Evolutionary conservation across 805 yeast species (phyloP), one percentile per base, ranked within the genome.

Genomic region (Kluyveromyces siamensis): DNA sequence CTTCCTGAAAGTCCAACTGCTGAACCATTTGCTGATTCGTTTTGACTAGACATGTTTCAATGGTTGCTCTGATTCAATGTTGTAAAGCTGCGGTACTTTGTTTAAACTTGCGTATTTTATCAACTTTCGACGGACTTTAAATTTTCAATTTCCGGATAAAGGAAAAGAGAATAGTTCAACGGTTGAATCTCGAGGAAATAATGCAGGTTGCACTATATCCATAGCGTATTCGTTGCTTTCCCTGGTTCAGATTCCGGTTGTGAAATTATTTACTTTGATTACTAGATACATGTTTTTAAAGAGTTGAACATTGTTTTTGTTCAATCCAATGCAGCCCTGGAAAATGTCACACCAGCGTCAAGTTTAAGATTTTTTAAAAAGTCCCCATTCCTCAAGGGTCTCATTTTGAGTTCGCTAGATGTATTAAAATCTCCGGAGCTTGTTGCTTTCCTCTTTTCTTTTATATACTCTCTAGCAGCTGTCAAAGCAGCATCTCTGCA

Each of bases 401-500:
- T 73, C 52, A 87, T 75, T 27, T 66, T 64, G 25, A 75, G 63
- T 33, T 69, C 59, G 10, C 65, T 66, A 11, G 69, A 65, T 18
- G 67, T 69, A 17, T 66, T 58, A 18, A 48, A 42, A 9, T 42
- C 45, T 2, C 35, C 46, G 17, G 46, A 46, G 7, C 40, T 52
- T 55, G 44, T 72, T 67, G 54, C 74, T 71, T 54, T 66, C 66
- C 61, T 74, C 62, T 86, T 84, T 48, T 68, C 67, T 48, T 79
- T 71, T 50, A 91, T 87, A 62, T 79, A 87, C 65, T 93, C 97
- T 56, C 96, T 75, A 60, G 91, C 89, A 0, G 96, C 86, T 55
- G 76, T 76, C 72, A 90, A 77, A 1, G 96, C 96, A 0, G 99
- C 99, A 59, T 87, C 95, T 48, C 99, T 78, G 62, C 96, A 88